Evolutionary conservation across 2,329 filamentous ascomycete species (phyloP), one percentile per base, ranked within the genome.

Genomic region (Exophiala dermatitidis): DNA sequence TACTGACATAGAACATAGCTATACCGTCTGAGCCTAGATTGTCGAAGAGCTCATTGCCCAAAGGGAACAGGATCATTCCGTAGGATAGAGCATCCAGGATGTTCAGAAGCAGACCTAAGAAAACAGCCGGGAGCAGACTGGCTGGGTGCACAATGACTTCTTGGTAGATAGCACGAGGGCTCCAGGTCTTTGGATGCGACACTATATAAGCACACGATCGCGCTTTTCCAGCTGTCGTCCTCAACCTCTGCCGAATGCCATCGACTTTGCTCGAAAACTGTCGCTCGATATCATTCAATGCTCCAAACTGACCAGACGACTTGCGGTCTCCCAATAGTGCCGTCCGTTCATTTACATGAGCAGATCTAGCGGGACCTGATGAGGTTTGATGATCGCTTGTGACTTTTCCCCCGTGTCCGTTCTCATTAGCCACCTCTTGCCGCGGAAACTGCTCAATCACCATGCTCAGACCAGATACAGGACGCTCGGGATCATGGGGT

Each of bases 1-100:
- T 96, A 76, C 90, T 96, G 62, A 98, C 88, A 68, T 97, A 98
- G 73, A 97, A 98, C 71, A 98, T 96, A 0, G 93, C 95, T 52
- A 98, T 95, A 28, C 93, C 93, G 52, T 95, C 91, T 0, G 91
- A 85, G 1, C 91, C 93, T 4, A 97, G 81, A 58, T 85, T 80
- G 30, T 85, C 81, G 68, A 98, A 98, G 19, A 95, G 79, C 5
- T 88, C 82, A 58, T 88, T 86, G 4, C 91, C 90, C 0, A 98
- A 77, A 0, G 93, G 93, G 61, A 98, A 98, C 8, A 98, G 73
- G 64, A 96, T 95, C 86, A 95, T 93, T 63, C 88, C 93, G 65
- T 98, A 98, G 2, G 91, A 97, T 38, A 98, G 73, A 4, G 90
- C 93, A 74, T 98, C 93, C 19, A 98, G 76, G 43, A 98, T 85